Evolutionary conservation across 495 filamentous ascomycete species (phyloP).

Genomic region (Amphirosellinia nigrospora): DNA sequence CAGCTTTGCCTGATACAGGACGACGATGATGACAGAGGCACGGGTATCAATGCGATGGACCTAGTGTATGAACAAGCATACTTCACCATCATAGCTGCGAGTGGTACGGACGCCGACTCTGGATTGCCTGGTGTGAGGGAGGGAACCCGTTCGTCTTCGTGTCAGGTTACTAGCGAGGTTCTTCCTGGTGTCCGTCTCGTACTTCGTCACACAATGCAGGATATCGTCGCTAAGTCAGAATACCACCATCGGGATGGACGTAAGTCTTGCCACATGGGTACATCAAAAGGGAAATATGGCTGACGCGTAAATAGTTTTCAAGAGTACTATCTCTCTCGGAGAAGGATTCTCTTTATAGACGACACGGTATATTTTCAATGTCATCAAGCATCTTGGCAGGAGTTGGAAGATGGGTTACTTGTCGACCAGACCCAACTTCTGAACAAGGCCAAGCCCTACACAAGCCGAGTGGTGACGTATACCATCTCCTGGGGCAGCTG

Average conservation of each 20-base stretch:
- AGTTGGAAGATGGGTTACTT: constrained; percentile 25
- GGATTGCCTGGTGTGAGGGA: constrained; percentile 41
- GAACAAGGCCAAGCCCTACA: constrained; percentile 14
- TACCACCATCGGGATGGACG: constrained; percentile 26
- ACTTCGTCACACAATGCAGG: constrained; percentile 16
- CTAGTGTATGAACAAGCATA: constrained; percentile 25
- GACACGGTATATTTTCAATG: constrained; percentile 40
- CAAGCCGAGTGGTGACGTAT: constrained; percentile 26
- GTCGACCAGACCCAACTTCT: constrained; percentile 11
- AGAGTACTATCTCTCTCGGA: constrained; percentile 41
- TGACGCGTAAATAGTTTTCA: constrained; percentile 35
- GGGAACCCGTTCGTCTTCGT: constrained; percentile 17
- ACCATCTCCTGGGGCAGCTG: constrained; percentile 23
- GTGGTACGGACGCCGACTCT: constrained; percentile 33
- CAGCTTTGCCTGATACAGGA: constrained; percentile 33
- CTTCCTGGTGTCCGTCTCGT: constrained; percentile 1
- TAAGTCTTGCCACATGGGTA: neutral
- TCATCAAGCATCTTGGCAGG: constrained; percentile 25
- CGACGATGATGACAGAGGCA: constrained; percentile 15
- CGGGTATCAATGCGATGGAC: constrained; percentile 24
- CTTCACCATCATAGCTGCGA: constrained; percentile 37
- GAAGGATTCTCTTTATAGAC: constrained; percentile 40
- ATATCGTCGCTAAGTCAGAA: constrained; percentile 24
- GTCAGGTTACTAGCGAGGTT: constrained; percentile 17
- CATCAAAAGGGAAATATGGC: constrained; percentile 7